Base-by-base conservation (phyloP, 2,329 filamentous ascomycete genomes). In the Colletotrichum horii region DNA sequence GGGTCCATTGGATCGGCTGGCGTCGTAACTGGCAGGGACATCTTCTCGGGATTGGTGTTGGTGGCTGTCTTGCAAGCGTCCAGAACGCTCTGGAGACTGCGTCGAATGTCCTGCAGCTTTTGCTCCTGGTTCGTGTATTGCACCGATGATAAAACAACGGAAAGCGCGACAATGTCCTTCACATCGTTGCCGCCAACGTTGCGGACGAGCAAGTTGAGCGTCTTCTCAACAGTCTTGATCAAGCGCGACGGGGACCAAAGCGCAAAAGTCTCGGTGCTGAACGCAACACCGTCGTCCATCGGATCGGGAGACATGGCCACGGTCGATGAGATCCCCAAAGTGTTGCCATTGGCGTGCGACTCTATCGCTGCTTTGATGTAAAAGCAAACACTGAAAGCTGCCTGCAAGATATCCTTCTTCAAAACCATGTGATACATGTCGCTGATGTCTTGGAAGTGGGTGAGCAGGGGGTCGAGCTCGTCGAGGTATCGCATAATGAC, bases 401-500 rank as follows among this genome's bases (percentile, higher is more conserved):
- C 89, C 79, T 91, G 89, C 24, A 90, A 83, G 28, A 91, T 88
- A 76, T 91, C 90, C 75, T 87, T 86, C 78, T 88, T 89, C 43
- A 91, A 80, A 14, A 90, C 83, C 65, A 90, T 85, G 74, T 90
- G 85, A 70, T 90, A 89, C 85, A 91, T 88, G 73, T 89, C 87
- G 77, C 85, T 85, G 28, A 89, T 84, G 56, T 88, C 86, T 55
- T 85, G 82, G 67, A 88, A 91, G 62, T 87, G 85, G 4, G 87
- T 83, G 7, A 86, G 83, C 28, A 83, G 80, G 0, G 88, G 87
- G 74, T 91, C 89, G 8, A 91, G 80, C 76, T 91, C 89, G 76
- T 91, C 89, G 60, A 91, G 82, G 73, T 90, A 91, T 16, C 87
- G 88, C 64, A 91, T 82, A n/a, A 91, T 86, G 19, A 88, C 85